These are phyloP conservation scores for Calamus simplicifolius DNA, from an alignment of 176 grass and related monocot genomes.

Conservation along the genomic window DNA sequence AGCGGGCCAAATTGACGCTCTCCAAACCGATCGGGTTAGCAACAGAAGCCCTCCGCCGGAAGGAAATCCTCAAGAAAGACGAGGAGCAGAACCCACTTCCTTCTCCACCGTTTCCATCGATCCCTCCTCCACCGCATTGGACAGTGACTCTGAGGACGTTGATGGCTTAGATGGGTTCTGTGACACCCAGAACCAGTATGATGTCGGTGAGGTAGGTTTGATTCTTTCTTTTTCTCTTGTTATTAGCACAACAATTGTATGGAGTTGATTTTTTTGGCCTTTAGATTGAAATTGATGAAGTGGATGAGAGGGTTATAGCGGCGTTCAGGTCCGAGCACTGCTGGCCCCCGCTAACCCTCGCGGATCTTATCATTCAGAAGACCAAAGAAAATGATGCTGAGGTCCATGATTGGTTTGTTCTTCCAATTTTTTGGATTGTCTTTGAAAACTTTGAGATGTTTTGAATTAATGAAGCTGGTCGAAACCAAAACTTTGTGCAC, in stretches of 20 bases:
- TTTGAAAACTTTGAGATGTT: too few relatives aligned
- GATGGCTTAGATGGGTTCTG: conserved; percentile 73
- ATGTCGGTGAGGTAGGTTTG: conserved; percentile 41
- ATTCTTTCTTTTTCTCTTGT: too few relatives aligned
- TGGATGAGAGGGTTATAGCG: conserved; percentile 72
- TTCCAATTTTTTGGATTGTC: background rate
- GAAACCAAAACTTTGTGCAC: too few relatives aligned
- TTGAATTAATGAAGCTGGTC: too few relatives aligned
- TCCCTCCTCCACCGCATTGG: conserved; percentile 3
- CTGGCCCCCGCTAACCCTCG: conserved; percentile 41
- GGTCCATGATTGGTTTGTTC: conserved; percentile 26
- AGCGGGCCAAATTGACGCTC: too few relatives aligned
- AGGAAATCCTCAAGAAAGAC: too few relatives aligned
- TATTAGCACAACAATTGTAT: background rate
- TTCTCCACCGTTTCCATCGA: conserved; percentile 11
- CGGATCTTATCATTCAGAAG: conserved; percentile 78
- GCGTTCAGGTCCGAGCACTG: conserved; percentile 54
- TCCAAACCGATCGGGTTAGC: too few relatives aligned
- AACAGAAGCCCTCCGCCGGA: too few relatives aligned
- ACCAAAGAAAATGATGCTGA: conserved; percentile 70
- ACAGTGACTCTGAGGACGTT: conserved; percentile 27
- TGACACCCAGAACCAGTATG: conserved; percentile 62
- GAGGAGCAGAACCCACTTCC: too few relatives aligned
- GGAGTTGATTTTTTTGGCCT: background rate
- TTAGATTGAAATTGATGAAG: conserved; percentile 77